Evolutionary conservation across 352 stramenopile genomes (phyloP).

Genomic region (Hyaloperonospora arabidopsidis): DNA sequence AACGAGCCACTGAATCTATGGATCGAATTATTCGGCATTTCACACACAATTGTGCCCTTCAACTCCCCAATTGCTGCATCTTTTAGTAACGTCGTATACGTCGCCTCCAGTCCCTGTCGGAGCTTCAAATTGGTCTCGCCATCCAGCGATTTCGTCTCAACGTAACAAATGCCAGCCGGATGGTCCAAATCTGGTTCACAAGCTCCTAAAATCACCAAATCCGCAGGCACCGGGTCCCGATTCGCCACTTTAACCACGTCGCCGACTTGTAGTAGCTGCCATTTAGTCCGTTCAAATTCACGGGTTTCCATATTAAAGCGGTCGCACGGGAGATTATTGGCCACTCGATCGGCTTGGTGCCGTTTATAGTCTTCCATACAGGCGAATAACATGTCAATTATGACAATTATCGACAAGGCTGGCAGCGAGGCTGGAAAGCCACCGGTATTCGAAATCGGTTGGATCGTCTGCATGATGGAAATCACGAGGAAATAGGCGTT

Average conservation of each 20-base stretch:
- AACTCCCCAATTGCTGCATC: slow-evolving; percentile 50
- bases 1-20: slow-evolving; percentile 88
- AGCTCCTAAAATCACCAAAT: slow-evolving; percentile 81
- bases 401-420: slow-evolving; percentile 88
- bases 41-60: slow-evolving; percentile 58
- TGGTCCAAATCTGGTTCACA: slow-evolving; percentile 63
- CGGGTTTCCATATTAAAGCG: slow-evolving; percentile 30
- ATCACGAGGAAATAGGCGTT: slow-evolving; percentile 93
- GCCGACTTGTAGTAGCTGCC: slow-evolving; percentile 76
- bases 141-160: slow-evolving; percentile 90
- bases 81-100: slow-evolving; percentile 54
- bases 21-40: slow-evolving; percentile 86
- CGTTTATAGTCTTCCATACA: slow-evolving; percentile 88
- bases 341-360: slow-evolving; percentile 78
- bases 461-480: slow-evolving; percentile 87
- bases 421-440: slow-evolving; percentile 85
- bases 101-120: slow-evolving; percentile 65
- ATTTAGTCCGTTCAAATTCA: slow-evolving; percentile 61
- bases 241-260: slow-evolving; percentile 88
- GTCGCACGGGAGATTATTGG: slow-evolving; percentile 70
- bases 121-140: slow-evolving; percentile 92
- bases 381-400: slow-evolving; percentile 90
- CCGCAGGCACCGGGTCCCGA: slow-evolving; percentile 76
- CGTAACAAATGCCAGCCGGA: slow-evolving; percentile 81
- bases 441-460: slow-evolving; percentile 88